These are phyloP conservation scores for Actinidia arguta DNA, from an alignment of 179 eudicot species.

Conservation along the genomic window DNA sequence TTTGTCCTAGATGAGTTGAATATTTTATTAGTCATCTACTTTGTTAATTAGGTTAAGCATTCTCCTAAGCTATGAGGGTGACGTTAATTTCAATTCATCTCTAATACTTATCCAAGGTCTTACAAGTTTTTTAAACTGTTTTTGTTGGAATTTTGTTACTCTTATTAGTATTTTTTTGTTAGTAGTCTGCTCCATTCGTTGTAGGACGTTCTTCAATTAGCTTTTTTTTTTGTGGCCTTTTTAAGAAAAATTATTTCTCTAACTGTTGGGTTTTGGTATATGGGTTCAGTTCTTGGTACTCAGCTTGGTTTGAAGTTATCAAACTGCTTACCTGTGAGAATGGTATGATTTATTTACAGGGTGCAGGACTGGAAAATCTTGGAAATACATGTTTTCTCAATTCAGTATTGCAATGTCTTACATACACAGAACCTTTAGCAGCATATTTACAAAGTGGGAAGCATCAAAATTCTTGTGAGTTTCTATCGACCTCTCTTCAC, in stretches of 20 bases:
- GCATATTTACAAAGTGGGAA: slow-evolving; percentile 91
- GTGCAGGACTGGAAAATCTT: slow-evolving; percentile 92
- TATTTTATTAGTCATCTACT: background rate
- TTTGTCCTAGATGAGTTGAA: background rate
- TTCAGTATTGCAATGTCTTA: slow-evolving; percentile 90
- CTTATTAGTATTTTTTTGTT: background rate
- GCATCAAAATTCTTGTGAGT: slow-evolving; percentile 87
- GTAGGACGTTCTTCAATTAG: background rate
- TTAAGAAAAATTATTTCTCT: background rate
- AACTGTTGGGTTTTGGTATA: background rate
- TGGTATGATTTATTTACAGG: slow-evolving; percentile 47
- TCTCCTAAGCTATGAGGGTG: background rate
- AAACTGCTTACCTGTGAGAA: slow-evolving; percentile 10
- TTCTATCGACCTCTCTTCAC: slow-evolving; percentile 2
- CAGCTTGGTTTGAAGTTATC: background rate
- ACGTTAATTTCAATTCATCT: background rate
- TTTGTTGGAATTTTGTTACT: no score
- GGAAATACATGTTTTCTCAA: slow-evolving; percentile 94
- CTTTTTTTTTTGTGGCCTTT: background rate
- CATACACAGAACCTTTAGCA: slow-evolving; percentile 89
- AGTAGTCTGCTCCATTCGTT: background rate
- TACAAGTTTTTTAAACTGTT: no score
- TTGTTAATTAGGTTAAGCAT: background rate
- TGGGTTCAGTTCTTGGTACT: background rate
- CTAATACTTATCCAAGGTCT: background rate